These are phyloP conservation scores for Xylaria sp. DNA, from an alignment of 2,329 filamentous ascomycete genomes.

Conservation along the genomic window DNA sequence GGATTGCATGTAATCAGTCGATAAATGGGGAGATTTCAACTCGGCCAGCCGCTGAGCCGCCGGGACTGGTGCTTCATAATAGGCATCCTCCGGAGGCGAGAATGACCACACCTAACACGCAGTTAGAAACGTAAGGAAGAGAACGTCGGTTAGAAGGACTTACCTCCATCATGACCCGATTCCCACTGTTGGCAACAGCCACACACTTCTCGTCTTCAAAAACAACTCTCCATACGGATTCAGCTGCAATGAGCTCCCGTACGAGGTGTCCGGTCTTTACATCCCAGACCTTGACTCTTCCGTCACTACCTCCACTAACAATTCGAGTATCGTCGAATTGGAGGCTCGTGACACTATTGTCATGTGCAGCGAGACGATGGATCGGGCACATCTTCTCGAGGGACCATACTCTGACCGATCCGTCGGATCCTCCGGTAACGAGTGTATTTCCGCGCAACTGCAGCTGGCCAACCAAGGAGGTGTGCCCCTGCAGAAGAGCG, in stretches of 20 bases:
- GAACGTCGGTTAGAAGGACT: conserved; percentile 31
- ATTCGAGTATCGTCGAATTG: conserved; percentile 96
- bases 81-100: conserved; percentile 71
- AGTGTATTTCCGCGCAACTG: conserved; percentile 94
- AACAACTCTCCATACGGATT: conserved; percentile 95
- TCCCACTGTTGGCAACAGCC: conserved; percentile 79
- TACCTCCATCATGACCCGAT: conserved; percentile 96
- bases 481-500: conserved; percentile 92
- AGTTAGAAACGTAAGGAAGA: conserved; percentile 15
- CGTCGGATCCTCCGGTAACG: conserved; percentile 93
- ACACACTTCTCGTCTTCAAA: conserved; percentile 99
- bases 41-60: conserved; percentile 45
- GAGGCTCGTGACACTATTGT: conserved; percentile 95
- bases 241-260: conserved; percentile 82
- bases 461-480: conserved; percentile 89
- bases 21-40: conserved; percentile 45
- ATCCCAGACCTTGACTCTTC: conserved; percentile 98
- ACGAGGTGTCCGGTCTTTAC: conserved; percentile 86
- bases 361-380: conserved; percentile 89
- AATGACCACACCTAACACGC: conserved; percentile 81
- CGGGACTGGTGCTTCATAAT: conserved; percentile 49
- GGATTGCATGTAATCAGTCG: conserved; percentile 37
- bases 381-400: conserved; percentile 85
- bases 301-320: conserved; percentile 92
- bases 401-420: conserved; percentile 94